Conservation (phyloP, 805 yeast genomes). For the Barnettozyma wickerhamii region DNA sequence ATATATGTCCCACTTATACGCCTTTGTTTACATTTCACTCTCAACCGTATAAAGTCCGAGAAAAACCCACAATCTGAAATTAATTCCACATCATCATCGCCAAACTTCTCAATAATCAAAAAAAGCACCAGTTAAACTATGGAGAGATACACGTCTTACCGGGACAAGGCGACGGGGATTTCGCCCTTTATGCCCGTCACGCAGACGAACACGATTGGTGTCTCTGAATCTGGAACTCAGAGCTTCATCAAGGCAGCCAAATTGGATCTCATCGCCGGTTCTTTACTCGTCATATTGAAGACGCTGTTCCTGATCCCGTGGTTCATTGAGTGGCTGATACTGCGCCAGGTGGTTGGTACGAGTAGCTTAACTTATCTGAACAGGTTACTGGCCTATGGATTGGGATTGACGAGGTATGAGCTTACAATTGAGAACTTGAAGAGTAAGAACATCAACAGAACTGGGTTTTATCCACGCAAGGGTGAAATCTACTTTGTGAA, state of each 20-base stretch:
- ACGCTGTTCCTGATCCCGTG: slow-evolving; percentile 19
- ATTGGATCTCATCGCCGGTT: slow-evolving; percentile 14
- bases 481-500: slow-evolving; percentile 45
- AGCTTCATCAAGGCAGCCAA: slow-evolving; percentile 3
- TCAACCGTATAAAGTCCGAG: too few relatives aligned
- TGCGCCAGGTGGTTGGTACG: slow-evolving; percentile 6
- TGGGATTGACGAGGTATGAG: slow-evolving; percentile 17
- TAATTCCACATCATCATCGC: too few relatives aligned
- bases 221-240: slow-evolving; percentile 6
- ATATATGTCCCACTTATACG: too few relatives aligned
- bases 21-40: too few relatives aligned
- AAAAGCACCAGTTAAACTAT: too few relatives aligned
- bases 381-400: slow-evolving; percentile 16
- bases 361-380: not conserved
- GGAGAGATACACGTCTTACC: slow-evolving; percentile 82
- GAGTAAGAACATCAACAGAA: slow-evolving; percentile 9
- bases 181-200: slow-evolving; percentile 74
- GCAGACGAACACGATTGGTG: slow-evolving; percentile 21
- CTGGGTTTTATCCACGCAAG: slow-evolving; percentile 29
- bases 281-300: slow-evolving; percentile 21
- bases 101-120: too few relatives aligned
- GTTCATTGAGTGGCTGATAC: slow-evolving; percentile 20
- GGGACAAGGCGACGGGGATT: slow-evolving; percentile 92
- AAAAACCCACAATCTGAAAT: too few relatives aligned
- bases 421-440: slow-evolving; percentile 20